phyloP scores from a whole-genome alignment of 2,329 filamentous ascomycete species.

The Teratosphaeria epicoccoides region DNA sequence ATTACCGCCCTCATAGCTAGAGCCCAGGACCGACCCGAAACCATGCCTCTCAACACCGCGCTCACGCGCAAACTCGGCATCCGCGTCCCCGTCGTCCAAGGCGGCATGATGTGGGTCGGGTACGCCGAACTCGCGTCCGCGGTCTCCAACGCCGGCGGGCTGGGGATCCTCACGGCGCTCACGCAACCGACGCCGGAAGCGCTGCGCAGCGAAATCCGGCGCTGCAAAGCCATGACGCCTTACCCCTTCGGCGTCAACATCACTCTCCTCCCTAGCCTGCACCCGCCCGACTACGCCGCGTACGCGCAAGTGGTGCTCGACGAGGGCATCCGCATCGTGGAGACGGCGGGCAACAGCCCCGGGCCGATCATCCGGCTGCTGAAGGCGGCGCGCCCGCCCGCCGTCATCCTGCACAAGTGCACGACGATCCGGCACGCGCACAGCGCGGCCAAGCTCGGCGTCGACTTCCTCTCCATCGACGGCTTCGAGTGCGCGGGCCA shows the following conservation, averaged over 20 bases:
- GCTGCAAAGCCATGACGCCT: constrained; percentile 67
- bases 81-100: constrained; percentile 67
- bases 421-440: constrained; percentile 90
- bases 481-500: constrained; percentile 95
- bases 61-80: constrained; percentile 53
- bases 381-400: constrained; percentile 56
- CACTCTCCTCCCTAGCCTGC: constrained; percentile 79
- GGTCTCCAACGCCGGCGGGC: constrained; percentile 69
- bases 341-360: constrained; percentile 83
- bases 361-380: constrained; percentile 83
- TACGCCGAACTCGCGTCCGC: constrained; percentile 67
- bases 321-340: constrained; percentile 81
- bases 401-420: constrained; percentile 89
- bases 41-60: constrained; percentile 55
- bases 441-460: constrained; percentile 83
- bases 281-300: constrained; percentile 82
- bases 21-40: too few species aligned
- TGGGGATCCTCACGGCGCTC: constrained; percentile 75
- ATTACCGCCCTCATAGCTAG: neutral
- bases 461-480: constrained; percentile 94
- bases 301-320: constrained; percentile 91
- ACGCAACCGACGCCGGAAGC: constrained; percentile 89
- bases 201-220: constrained; percentile 84
- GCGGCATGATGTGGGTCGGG: constrained; percentile 79
- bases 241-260: constrained; percentile 88